Conservation (phyloP, 306 rosid genomes). For the Crataegus laevigata region DNA sequence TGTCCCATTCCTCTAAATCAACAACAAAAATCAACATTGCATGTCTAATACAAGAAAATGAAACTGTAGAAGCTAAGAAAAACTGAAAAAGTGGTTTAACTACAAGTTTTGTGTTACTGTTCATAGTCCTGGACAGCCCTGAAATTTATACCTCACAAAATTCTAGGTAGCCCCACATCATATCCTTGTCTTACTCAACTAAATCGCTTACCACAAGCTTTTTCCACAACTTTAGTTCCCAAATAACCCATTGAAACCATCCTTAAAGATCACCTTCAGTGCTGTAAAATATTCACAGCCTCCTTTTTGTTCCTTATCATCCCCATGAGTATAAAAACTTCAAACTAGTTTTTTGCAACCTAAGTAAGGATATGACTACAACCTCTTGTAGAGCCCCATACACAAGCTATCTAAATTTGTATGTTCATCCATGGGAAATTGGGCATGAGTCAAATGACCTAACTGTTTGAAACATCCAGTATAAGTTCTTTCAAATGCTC, state of each 20-base stretch:
- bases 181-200: not conserved
- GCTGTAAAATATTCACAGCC: not conserved
- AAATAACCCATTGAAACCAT: not conserved
- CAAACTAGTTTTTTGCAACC: not conserved
- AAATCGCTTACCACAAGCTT: not conserved
- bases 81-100: not conserved
- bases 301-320: not conserved
- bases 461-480: not conserved
- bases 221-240: not conserved
- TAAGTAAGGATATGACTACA: too few relatives aligned
- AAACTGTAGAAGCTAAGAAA: not conserved
- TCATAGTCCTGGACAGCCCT: not conserved
- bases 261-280: not conserved
- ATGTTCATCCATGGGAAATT: not conserved
- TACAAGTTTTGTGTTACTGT: not conserved
- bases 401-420: too few relatives aligned
- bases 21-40: constrained; percentile 9
- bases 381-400: too few relatives aligned
- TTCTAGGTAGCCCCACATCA: not conserved
- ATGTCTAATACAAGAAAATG: not conserved
- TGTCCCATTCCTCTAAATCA: constrained; percentile 35
- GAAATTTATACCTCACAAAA: not conserved
- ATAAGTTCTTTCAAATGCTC: not conserved
- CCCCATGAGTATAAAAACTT: not conserved
- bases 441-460: not conserved